Conservation (phyloP, 768 basidiomycete species). For the Cubamyces lactineus region DNA sequence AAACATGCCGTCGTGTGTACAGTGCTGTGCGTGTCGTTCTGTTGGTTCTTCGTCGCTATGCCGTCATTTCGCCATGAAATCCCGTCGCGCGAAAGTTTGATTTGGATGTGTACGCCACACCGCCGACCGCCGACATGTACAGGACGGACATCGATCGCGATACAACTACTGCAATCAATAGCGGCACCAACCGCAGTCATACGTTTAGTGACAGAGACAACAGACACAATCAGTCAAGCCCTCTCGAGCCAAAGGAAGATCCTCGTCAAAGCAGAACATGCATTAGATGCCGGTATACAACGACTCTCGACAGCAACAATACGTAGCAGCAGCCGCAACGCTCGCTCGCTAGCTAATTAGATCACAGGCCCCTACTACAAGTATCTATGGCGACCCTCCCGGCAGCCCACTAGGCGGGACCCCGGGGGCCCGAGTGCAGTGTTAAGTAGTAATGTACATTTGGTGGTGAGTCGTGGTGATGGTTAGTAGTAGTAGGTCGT, state of each 20-base stretch:
- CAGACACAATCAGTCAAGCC: too few species aligned
- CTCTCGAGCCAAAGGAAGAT: too few species aligned
- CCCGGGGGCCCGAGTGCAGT: neutral
- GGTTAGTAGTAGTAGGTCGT: slow-evolving; percentile 4
- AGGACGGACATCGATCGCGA: too few species aligned
- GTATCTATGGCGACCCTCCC: slow-evolving; percentile 13
- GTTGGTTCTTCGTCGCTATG: neutral
- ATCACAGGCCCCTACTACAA: slow-evolving; percentile 8
- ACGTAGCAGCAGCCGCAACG: too few species aligned
- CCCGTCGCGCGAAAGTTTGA: neutral
- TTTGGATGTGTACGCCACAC: neutral
- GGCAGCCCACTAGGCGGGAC: slow-evolving; percentile 2
- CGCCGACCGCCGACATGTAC: too few species aligned
- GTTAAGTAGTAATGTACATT: slow-evolving; percentile 20
- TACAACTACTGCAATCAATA: too few species aligned
- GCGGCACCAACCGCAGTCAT: too few species aligned
- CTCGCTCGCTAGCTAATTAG: slow-evolving; percentile 3
- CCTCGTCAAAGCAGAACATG: neutral
- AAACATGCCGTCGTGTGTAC: neutral
- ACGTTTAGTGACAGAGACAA: too few species aligned
- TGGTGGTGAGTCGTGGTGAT: slow-evolving; percentile 12
- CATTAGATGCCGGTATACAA: slow-evolving; percentile 15
- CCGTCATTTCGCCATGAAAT: neutral
- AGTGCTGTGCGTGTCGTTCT: neutral
- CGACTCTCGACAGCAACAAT: slow-evolving; percentile 8